Conservation (phyloP, 768 basidiomycete species). For the Piloderma croceum region DNA sequence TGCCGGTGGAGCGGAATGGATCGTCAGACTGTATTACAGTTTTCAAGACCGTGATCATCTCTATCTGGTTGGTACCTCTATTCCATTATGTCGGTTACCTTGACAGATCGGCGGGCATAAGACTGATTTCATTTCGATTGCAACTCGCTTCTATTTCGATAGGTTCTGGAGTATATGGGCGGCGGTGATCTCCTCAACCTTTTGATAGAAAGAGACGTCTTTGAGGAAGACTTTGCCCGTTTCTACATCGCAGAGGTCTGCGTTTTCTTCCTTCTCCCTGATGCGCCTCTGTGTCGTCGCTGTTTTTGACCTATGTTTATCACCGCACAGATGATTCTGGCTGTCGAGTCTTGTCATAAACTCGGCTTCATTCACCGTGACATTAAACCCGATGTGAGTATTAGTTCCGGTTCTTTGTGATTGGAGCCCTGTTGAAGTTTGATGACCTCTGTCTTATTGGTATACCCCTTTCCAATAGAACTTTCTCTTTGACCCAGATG, state of each 20-base stretch:
- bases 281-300: constrained; percentile 14
- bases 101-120: constrained; percentile 24
- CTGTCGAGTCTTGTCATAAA: constrained; percentile 88
- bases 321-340: constrained; percentile 75
- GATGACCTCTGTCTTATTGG: constrained; percentile 19
- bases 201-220: constrained; percentile 86
- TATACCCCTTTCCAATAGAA: constrained; percentile 49
- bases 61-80: constrained; percentile 66
- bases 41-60: constrained; percentile 94
- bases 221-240: constrained; percentile 84
- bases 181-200: constrained; percentile 95
- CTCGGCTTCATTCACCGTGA: constrained; percentile 97
- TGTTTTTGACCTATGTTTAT: constrained; percentile 7
- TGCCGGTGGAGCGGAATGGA: constrained; percentile 81
- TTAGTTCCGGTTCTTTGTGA: constrained; percentile 14
- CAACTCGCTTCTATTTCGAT: constrained; percentile 24
- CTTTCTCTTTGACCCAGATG: constrained; percentile 89
- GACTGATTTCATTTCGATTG: constrained; percentile 54
- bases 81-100: constrained; percentile 6
- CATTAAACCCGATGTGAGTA: constrained; percentile 86
- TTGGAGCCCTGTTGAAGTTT: constrained; percentile 23
- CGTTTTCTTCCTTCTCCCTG: constrained; percentile 14
- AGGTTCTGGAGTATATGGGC: constrained; percentile 94
- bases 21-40: constrained; percentile 87
- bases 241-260: constrained; percentile 93